Conservation (phyloP, 2,329 filamentous ascomycete species). For the Fusarium pseudonygamai region DNA sequence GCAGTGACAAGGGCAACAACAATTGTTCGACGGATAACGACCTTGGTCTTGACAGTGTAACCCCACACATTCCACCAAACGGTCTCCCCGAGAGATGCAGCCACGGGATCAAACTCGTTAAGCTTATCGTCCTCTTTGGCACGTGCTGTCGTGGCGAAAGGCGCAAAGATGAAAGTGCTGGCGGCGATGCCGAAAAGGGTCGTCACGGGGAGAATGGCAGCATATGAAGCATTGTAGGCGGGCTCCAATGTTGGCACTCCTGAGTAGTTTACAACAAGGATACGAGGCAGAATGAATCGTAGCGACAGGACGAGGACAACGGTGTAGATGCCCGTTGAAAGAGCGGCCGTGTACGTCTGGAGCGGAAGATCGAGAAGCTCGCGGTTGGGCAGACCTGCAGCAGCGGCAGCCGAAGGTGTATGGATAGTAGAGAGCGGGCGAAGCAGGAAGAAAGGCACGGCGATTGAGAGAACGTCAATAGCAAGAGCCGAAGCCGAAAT, state of each 20-base stretch:
- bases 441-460: slow-evolving; percentile 78
- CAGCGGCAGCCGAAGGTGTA: slow-evolving; percentile 55
- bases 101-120: slow-evolving; percentile 68
- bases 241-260: slow-evolving; percentile 73
- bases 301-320: slow-evolving; percentile 76
- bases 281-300: slow-evolving; percentile 73
- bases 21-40: slow-evolving; percentile 71
- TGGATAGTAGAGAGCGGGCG: slow-evolving; percentile 74
- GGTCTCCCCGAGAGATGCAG: slow-evolving; percentile 74
- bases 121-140: slow-evolving; percentile 59
- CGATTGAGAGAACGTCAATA: slow-evolving; percentile 75
- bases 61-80: slow-evolving; percentile 78
- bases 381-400: slow-evolving; percentile 63
- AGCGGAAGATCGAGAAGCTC: slow-evolving; percentile 73
- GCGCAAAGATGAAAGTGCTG: slow-evolving; percentile 80
- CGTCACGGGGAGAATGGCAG: slow-evolving; percentile 68
- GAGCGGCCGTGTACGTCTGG: slow-evolving; percentile 70
- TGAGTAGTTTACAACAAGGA: slow-evolving; percentile 80
- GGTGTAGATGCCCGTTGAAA: slow-evolving; percentile 78
- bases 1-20: slow-evolving; percentile 67
- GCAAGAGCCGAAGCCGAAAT: slow-evolving; percentile 69
- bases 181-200: slow-evolving; percentile 73
- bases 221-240: slow-evolving; percentile 71
- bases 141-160: slow-evolving; percentile 65
- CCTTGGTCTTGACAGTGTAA: slow-evolving; percentile 69